These are phyloP conservation scores for Colletotrichum gloeosporioides DNA, from an alignment of 2,329 filamentous ascomycete genomes.

Conservation along the genomic window DNA sequence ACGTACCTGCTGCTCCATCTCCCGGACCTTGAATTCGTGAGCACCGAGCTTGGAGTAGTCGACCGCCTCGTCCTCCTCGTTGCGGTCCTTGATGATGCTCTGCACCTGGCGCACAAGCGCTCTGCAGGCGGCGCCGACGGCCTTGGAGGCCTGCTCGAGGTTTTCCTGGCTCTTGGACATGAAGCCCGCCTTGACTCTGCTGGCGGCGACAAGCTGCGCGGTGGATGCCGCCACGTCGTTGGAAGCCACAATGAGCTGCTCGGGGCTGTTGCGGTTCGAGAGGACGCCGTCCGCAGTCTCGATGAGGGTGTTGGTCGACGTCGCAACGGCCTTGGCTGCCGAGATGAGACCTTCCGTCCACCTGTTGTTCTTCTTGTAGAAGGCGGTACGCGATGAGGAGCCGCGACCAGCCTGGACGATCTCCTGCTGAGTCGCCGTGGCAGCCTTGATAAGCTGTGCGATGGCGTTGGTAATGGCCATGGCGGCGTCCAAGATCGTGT, in stretches of 20 bases:
- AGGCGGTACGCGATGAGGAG: slow-evolving; percentile 85
- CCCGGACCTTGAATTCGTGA: slow-evolving; percentile 97
- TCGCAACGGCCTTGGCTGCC: slow-evolving; percentile 93
- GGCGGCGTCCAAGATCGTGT: slow-evolving; percentile 91
- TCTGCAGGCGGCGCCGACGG: slow-evolving; percentile 88
- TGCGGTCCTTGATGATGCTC: slow-evolving; percentile 87
- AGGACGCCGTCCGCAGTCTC: slow-evolving; percentile 98
- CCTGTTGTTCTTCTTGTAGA: slow-evolving; percentile 99
- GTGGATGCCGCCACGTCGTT: slow-evolving; percentile 97
- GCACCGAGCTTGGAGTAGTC: slow-evolving; percentile 89
- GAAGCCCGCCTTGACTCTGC: slow-evolving; percentile 95
- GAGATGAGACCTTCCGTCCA: slow-evolving; percentile 99
- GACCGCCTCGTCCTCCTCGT: slow-evolving; percentile 77
- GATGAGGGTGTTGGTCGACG: slow-evolving; percentile 93
- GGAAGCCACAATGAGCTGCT: slow-evolving; percentile 96
- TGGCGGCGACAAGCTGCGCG: slow-evolving; percentile 94
- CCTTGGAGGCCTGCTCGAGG: slow-evolving; percentile 89
- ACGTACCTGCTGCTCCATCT: slow-evolving; percentile 98
- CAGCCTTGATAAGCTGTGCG: slow-evolving; percentile 91
- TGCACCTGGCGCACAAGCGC: slow-evolving; percentile 92
- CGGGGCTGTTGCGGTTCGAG: slow-evolving; percentile 87
- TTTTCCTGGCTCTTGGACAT: slow-evolving; percentile 97
- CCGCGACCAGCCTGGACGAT: slow-evolving; percentile 94
- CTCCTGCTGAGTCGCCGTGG: slow-evolving; percentile 90
- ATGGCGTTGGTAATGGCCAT: slow-evolving; percentile 94